Percentiles rank a stretch among this genome's conserved stretches.
Evolutionary conservation across 768 basidiomycete genomes (phyloP).

Genomic region (Psilocybe sp.): DNA sequence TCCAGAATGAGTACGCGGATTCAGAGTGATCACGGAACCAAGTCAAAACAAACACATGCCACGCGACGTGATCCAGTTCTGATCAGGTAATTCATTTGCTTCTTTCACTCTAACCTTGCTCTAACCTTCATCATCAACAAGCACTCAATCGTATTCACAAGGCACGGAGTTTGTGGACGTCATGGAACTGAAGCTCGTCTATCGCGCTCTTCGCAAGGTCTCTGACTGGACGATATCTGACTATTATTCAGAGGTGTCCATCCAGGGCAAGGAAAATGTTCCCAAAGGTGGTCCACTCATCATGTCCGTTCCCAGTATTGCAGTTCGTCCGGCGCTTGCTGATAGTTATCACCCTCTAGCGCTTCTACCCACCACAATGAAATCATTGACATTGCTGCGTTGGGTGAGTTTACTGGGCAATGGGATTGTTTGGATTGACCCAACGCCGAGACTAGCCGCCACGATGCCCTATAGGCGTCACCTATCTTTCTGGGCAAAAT

Average conservation of each 20-base stretch:
- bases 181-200: slow-evolving; percentile 49
- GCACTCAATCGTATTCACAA: too few species aligned
- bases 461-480: slow-evolving; percentile 58
- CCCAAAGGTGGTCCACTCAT: slow-evolving; percentile 56
- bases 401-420: slow-evolving; percentile 27
- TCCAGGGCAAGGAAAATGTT: slow-evolving; percentile 57
- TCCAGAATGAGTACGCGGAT: too few species aligned
- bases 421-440: neutral
- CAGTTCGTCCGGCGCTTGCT: neutral
- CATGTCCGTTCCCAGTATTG: slow-evolving; percentile 36
- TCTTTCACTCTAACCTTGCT: too few species aligned
- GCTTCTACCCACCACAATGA: slow-evolving; percentile 69
- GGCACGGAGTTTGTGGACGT: neutral
- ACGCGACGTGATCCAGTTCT: too few species aligned
- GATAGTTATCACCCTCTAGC: slow-evolving; percentile 24
- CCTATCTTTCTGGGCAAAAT: slow-evolving; percentile 72
- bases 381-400: slow-evolving; percentile 54
- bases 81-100: too few species aligned
- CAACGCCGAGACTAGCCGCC: slow-evolving; percentile 30
- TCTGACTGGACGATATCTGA: slow-evolving; percentile 58
- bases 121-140: too few species aligned
- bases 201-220: slow-evolving; percentile 55
- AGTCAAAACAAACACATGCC: too few species aligned
- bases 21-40: too few species aligned
- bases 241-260: slow-evolving; percentile 61